Percentiles rank a stretch among this genome's conserved stretches.
Evolutionary conservation across 139 green algal genomes (phyloP).

Genomic region (Closterium sp.): DNA sequence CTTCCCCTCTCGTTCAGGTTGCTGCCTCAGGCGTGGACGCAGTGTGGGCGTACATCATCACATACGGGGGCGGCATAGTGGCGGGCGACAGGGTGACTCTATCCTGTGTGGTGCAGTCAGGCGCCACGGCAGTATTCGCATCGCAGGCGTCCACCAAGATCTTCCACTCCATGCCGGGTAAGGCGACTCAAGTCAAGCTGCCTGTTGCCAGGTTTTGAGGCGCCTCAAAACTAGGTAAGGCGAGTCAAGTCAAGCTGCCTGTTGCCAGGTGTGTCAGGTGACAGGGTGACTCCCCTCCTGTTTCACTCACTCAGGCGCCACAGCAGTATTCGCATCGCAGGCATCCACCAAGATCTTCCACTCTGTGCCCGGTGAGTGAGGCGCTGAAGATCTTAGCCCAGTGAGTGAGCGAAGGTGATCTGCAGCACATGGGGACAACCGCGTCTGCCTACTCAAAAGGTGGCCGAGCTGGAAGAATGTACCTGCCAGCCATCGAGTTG

Average conservation of each 20-base stretch:
- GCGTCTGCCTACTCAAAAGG: too few relatives aligned
- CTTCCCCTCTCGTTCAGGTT: background rate
- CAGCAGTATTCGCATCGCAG: too few relatives aligned
- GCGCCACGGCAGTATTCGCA: constrained; percentile 39
- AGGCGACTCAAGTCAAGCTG: background rate
- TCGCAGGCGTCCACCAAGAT: constrained; percentile 56
- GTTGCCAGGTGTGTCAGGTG: background rate
- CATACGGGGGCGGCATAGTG: constrained; percentile 55
- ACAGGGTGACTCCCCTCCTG: background rate
- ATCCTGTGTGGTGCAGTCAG: background rate
- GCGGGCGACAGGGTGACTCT: constrained; percentile 44
- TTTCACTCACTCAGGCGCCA: background rate
- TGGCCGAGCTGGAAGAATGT: too few relatives aligned
- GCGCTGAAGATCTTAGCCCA: too few relatives aligned
- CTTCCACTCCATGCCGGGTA: background rate
- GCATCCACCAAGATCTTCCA: too few relatives aligned
- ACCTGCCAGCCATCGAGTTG: too few relatives aligned
- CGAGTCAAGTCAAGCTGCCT: background rate
- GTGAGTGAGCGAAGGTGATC: too few relatives aligned
- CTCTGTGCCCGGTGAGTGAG: too few relatives aligned
- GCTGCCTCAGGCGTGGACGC: background rate
- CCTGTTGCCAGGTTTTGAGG: background rate
- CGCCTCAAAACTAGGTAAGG: background rate
- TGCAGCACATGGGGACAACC: too few relatives aligned
- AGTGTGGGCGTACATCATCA: constrained; percentile 50